A percentile compares a stretch with the other conserved stretches of the same genome.
phyloP scores from a whole-genome alignment of 2,329 filamentous ascomycete genomes.

The Nannizzia gypsea region DNA sequence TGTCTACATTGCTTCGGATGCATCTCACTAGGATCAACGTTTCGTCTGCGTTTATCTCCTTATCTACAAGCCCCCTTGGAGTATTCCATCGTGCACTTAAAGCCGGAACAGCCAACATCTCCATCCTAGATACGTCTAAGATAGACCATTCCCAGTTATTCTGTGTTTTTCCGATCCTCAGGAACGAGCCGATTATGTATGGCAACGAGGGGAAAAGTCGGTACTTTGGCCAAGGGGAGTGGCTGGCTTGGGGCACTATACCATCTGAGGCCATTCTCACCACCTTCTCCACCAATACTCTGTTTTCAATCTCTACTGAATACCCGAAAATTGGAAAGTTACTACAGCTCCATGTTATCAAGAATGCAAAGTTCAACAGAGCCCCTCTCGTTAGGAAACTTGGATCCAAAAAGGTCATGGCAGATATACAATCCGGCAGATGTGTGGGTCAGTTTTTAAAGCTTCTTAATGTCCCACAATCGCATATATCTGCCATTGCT shows the following conservation, averaged over 20 bases:
- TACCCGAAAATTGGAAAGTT: slow-evolving; percentile 17
- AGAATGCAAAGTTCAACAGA: background rate
- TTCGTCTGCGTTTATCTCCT: slow-evolving; percentile 27
- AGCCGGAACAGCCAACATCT: slow-evolving; percentile 18
- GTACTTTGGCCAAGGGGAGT: slow-evolving; percentile 24
- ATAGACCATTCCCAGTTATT: background rate
- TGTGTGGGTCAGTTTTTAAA: slow-evolving; percentile 18
- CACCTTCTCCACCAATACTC: slow-evolving; percentile 17
- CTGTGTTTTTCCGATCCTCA: background rate
- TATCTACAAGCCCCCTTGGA: slow-evolving; percentile 17
- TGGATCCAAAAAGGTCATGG: slow-evolving; percentile 9
- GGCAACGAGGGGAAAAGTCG: slow-evolving; percentile 12
- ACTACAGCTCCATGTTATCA: slow-evolving; percentile 20
- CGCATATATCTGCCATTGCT: slow-evolving; percentile 17
- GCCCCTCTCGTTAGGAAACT: slow-evolving; percentile 9
- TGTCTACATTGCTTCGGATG: slow-evolving; percentile 15
- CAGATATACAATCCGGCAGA: slow-evolving; percentile 15
- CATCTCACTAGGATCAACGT: slow-evolving; percentile 19
- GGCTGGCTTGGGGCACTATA: slow-evolving; percentile 25
- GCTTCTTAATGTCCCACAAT: slow-evolving; percentile 16
- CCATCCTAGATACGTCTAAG: slow-evolving; percentile 22
- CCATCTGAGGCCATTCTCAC: slow-evolving; percentile 20
- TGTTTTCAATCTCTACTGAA: slow-evolving; percentile 15
- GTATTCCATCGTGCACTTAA: slow-evolving; percentile 25
- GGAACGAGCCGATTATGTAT: slow-evolving; percentile 3